Evolutionary conservation across 1,139 yeast genomes (phyloP).

Genomic region (Yamadazyma taylorii): DNA sequence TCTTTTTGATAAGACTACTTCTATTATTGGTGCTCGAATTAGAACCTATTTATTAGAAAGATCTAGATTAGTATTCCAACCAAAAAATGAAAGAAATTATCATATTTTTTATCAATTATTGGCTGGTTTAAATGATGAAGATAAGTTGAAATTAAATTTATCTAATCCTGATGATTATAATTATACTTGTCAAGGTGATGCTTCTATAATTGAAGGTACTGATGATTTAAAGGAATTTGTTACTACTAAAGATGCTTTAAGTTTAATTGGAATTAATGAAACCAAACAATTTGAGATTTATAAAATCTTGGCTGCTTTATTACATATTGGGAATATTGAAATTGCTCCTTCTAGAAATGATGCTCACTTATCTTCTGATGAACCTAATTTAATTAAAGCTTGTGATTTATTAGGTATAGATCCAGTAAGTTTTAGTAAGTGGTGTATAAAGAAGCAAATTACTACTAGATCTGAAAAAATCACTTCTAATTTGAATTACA

Average conservation of each 20-base stretch:
- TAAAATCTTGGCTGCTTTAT: slow-evolving; percentile 79
- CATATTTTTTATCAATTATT: slow-evolving; percentile 92
- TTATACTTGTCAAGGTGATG: slow-evolving; percentile 91
- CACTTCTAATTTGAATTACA: slow-evolving; percentile 75
- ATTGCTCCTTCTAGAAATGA: slow-evolving; percentile 84
- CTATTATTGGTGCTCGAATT: slow-evolving; percentile 91
- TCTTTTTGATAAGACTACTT: slow-evolving; percentile 67
- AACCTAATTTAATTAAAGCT: slow-evolving; percentile 80
- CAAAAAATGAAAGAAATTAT: slow-evolving; percentile 83
- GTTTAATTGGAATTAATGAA: slow-evolving; percentile 70
- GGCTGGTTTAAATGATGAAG: slow-evolving; percentile 68
- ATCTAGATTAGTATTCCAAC: slow-evolving; percentile 93
- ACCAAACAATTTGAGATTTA: slow-evolving; percentile 69
- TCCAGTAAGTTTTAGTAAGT: slow-evolving; percentile 72
- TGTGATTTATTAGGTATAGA: slow-evolving; percentile 85
- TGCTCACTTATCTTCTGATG: slow-evolving; percentile 81
- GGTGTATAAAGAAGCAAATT: slow-evolving; percentile 93
- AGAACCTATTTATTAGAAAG: slow-evolving; percentile 92
- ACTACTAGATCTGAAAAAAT: slow-evolving; percentile 92
- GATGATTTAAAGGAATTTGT: slow-evolving; percentile 80
- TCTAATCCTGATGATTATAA: slow-evolving; percentile 66
- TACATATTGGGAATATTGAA: slow-evolving; percentile 92
- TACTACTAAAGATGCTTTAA: slow-evolving; percentile 72
- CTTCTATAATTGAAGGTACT: slow-evolving; percentile 67
- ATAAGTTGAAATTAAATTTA: slow-evolving; percentile 60